Conservation (phyloP, 2,329 filamentous ascomycete genomes). For the Phaeophleospora eucalypticola region DNA sequence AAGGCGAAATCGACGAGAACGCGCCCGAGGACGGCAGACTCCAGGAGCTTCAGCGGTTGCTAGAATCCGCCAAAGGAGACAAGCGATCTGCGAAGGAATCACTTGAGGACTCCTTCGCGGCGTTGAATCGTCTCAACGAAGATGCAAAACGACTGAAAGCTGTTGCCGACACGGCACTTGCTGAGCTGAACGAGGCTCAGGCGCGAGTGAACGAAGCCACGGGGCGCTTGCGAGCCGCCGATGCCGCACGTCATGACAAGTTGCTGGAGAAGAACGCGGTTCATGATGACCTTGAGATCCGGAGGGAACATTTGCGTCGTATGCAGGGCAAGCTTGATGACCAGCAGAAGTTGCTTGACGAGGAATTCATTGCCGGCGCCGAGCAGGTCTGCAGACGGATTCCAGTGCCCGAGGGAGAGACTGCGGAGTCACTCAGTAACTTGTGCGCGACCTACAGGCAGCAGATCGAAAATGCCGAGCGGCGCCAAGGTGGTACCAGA, state of each 20-base stretch:
- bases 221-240: conserved; percentile 28
- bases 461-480: conserved; percentile 19
- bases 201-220: conserved; percentile 30
- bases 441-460: neutral
- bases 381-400: conserved; percentile 24
- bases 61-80: conserved; percentile 55
- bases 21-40: conserved; percentile 58
- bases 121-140: conserved; percentile 43
- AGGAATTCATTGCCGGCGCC: conserved; percentile 20
- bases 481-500: conserved; percentile 26
- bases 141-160: conserved; percentile 30
- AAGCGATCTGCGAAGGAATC: conserved; percentile 41
- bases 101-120: conserved; percentile 46
- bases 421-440: conserved; percentile 26
- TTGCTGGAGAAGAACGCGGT: conserved; percentile 42
- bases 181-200: conserved; percentile 24
- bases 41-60: conserved; percentile 42
- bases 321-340: conserved; percentile 28
- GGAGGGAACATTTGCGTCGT: conserved; percentile 29
- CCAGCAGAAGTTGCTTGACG: conserved; percentile 28
- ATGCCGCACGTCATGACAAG: conserved; percentile 32
- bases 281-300: conserved; percentile 32
- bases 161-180: conserved; percentile 30
- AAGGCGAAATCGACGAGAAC: conserved; percentile 58
- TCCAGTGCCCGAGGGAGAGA: conserved; percentile 30